Evolutionary conservation across 345 rosid genomes (phyloP).

Genomic region (Microcos paniculata): DNA sequence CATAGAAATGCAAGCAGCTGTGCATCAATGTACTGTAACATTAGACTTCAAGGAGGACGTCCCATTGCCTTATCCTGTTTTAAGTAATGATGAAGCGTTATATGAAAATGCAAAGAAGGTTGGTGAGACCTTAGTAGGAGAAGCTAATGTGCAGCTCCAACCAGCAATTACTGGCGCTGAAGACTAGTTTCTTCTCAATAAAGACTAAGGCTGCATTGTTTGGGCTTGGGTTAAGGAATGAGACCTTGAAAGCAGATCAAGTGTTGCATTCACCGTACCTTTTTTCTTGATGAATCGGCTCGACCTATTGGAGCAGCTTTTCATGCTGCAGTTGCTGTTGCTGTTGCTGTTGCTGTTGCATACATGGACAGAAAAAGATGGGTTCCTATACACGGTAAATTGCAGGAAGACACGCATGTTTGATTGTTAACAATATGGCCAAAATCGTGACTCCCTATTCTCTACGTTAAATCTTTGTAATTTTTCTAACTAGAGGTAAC

Average conservation of each 20-base stretch:
- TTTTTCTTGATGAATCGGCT: slow-evolving; percentile 58
- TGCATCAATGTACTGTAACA: slow-evolving; percentile 49
- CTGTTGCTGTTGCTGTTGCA: slow-evolving; percentile 53
- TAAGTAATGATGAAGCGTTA: slow-evolving; percentile 46
- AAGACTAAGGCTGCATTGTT: slow-evolving; percentile 53
- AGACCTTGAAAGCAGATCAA: slow-evolving; percentile 44
- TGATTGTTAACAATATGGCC: background rate
- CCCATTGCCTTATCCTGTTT: slow-evolving; percentile 49
- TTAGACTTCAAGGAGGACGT: slow-evolving; percentile 51
- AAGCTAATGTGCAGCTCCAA: slow-evolving; percentile 43
- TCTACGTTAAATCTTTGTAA: too few relatives aligned
- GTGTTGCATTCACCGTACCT: slow-evolving; percentile 58
- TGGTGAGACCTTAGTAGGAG: slow-evolving; percentile 53
- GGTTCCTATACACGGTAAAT: background rate
- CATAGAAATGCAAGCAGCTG: slow-evolving; percentile 57
- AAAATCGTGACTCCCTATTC: too few relatives aligned
- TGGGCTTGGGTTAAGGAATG: slow-evolving; percentile 51
- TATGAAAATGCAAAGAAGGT: slow-evolving; percentile 53
- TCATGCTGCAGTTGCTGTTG: too few relatives aligned
- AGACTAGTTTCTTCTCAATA: slow-evolving; percentile 68
- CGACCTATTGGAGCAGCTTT: slow-evolving; percentile 71
- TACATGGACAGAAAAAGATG: slow-evolving; percentile 32
- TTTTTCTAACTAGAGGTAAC: too few relatives aligned
- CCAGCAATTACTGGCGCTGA: slow-evolving; percentile 61
- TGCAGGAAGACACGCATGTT: background rate